A percentile compares a stretch with the other conserved stretches of the same genome.
Conservation (phyloP, 331 rosid genomes). For the Acacia pycnantha region DNA sequence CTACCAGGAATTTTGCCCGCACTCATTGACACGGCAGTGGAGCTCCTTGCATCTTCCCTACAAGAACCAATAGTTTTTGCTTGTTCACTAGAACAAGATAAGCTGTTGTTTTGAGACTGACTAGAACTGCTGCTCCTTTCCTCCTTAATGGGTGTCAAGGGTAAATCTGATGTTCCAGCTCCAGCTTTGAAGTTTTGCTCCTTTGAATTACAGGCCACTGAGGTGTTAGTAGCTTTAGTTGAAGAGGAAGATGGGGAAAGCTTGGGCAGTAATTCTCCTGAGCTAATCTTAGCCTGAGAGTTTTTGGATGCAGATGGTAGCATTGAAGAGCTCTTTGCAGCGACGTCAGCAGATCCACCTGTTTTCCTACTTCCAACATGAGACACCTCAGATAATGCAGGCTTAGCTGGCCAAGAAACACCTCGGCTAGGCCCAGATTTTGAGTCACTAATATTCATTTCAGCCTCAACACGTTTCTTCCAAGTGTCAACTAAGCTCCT, state of each 20-base stretch:
- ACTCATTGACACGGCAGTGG: constrained; percentile 56
- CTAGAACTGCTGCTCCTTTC: constrained; percentile 89
- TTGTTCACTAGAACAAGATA: constrained; percentile 73
- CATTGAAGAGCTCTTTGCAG: constrained; percentile 52
- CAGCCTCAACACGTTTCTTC: constrained; percentile 95
- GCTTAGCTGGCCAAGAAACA: constrained; percentile 64
- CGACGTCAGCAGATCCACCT: constrained; percentile 57
- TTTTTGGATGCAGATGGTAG: constrained; percentile 53
- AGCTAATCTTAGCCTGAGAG: constrained; percentile 44
- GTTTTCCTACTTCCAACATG: constrained; percentile 57
- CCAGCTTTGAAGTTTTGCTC: constrained; percentile 38
- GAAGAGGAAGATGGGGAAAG: constrained; percentile 45
- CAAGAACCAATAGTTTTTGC: constrained; percentile 56
- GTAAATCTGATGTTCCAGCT: constrained; percentile 52
- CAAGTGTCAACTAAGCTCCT: constrained; percentile 85
- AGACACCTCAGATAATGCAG: constrained; percentile 52
- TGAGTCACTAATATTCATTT: constrained; percentile 71
- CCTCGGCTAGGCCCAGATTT: constrained; percentile 60
- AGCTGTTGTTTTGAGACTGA: constrained; percentile 83
- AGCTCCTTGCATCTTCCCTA: constrained; percentile 77
- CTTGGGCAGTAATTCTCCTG: constrained; percentile 47
- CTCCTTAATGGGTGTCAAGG: constrained; percentile 57
- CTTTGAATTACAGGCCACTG: constrained; percentile 39
- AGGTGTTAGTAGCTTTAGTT: constrained; percentile 33
- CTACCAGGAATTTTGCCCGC: constrained; percentile 54